These are phyloP conservation scores for Capsicum baccatum DNA, from an alignment of 257 asterid species.

Conservation along the genomic window DNA sequence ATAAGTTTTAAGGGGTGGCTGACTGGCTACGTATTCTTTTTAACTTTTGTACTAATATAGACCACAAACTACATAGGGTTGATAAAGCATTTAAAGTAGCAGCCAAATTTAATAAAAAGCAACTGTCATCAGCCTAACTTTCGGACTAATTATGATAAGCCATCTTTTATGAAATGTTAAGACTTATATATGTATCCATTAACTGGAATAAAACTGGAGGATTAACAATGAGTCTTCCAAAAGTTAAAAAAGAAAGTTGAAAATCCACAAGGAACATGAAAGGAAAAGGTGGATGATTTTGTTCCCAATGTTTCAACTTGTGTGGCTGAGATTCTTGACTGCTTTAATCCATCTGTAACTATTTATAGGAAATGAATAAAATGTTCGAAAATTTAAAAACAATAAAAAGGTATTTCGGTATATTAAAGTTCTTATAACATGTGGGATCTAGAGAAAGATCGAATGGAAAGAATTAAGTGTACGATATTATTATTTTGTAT, in stretches of 20 bases:
- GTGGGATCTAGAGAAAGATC: too few species aligned
- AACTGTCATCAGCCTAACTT: neutral
- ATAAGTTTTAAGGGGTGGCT: too few species aligned
- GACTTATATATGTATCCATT: neutral
- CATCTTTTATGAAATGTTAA: neutral
- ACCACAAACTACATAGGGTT: neutral
- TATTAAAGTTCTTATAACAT: too few species aligned
- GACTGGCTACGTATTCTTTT: neutral
- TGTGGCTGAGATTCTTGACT: neutral
- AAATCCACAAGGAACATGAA: neutral
- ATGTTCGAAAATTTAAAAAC: too few species aligned
- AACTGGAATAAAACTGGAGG: too few species aligned
- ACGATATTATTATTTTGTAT: too few species aligned
- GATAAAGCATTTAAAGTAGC: neutral
- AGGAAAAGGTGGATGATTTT: neutral
- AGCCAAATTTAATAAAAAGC: slow-evolving; percentile 2
- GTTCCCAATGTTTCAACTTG: neutral
- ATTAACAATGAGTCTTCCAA: neutral
- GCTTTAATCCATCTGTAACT: too few species aligned
- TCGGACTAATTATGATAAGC: neutral
- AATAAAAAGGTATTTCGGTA: too few species aligned
- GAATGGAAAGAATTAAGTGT: too few species aligned
- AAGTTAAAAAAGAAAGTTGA: neutral
- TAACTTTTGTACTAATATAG: neutral
- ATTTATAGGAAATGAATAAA: too few species aligned